A percentile compares a stretch with the other conserved stretches of the same genome.
Evolutionary conservation across 2,329 filamentous ascomycete genomes (phyloP).

Genomic region (Reticulascus tulasneorum): DNA sequence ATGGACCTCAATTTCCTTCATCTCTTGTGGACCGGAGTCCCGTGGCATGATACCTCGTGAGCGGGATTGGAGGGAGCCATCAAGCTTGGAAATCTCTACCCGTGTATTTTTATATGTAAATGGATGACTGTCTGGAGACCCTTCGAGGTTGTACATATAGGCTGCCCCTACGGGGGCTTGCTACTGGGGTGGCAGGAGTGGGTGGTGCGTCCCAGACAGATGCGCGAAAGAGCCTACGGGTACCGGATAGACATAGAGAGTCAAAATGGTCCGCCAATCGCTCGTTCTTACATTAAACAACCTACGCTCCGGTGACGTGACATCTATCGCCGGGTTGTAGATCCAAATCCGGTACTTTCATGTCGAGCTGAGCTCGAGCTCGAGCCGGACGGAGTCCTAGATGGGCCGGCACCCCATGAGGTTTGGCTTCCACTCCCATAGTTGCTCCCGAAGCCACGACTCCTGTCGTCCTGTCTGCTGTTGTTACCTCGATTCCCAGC

Average conservation of each 20-base stretch:
- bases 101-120: conserved; percentile 17
- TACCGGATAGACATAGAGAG: conserved; percentile 12
- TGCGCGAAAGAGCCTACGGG: conserved; percentile 3
- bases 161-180: conserved; percentile 1
- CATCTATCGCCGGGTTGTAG: conserved; percentile 54
- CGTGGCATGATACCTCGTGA: conserved; percentile 15
- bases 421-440: conserved; percentile 17
- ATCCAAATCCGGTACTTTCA: conserved; percentile 70
- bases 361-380: conserved; percentile 46
- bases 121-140: conserved; percentile 8
- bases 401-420: conserved; percentile 27
- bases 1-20: too few species aligned
- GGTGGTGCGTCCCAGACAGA: not conserved
- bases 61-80: conserved; percentile 6
- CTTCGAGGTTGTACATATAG: conserved; percentile 12
- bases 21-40: conserved; percentile 4
- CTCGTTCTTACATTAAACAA: conserved; percentile 8
- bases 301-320: not conserved
- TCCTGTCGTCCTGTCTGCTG: conserved; percentile 22
- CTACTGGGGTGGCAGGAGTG: conserved; percentile 1
- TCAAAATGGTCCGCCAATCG: conserved; percentile 4
- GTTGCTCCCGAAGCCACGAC: conserved; percentile 28
- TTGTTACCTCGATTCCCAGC: conserved; percentile 42
- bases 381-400: conserved; percentile 32
- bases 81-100: conserved; percentile 13